Conservation (phyloP, 192 early-diverging fungal species). For the Chytriomyces hyalinus region DNA sequence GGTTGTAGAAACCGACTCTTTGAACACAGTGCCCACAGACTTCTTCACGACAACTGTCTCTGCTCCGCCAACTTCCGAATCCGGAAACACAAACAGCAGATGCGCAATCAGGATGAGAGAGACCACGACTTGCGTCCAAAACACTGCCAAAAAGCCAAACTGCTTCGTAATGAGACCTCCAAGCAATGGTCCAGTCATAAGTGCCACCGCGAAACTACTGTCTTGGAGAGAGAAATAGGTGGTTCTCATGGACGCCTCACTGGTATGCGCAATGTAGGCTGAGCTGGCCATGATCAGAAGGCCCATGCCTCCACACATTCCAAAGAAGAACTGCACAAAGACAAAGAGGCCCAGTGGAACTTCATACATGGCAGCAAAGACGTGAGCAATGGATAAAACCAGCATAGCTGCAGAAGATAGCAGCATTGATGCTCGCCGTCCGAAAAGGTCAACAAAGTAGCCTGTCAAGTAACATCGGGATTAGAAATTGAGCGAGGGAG, state of each 20-base stretch:
- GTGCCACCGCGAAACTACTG: neutral
- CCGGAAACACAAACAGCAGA: conserved; percentile 26
- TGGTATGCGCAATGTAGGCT: conserved; percentile 4
- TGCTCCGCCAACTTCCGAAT: neutral
- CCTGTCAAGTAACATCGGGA: neutral
- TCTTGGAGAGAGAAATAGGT: conserved; percentile 10
- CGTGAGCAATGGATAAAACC: neutral
- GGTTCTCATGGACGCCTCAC: neutral
- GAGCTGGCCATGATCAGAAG: neutral
- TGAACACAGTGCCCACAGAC: neutral
- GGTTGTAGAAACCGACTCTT: conserved; percentile 7
- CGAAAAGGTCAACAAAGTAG: neutral
- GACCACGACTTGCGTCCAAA: neutral
- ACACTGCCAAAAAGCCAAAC: conserved; percentile 14
- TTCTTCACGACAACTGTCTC: neutral
- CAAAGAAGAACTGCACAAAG: neutral
- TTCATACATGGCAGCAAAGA: neutral
- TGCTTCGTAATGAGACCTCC: conserved; percentile 2
- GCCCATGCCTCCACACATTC: conserved; percentile 9
- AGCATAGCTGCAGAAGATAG: neutral
- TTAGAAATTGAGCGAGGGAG: too few species aligned
- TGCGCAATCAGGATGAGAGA: neutral
- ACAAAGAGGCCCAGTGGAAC: conserved; percentile 12
- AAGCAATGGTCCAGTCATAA: conserved; percentile 11
- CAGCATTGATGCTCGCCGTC: neutral